These are phyloP conservation scores for Raphanus raphanistrum DNA, from an alignment of 345 rosid species.

Conservation along the genomic window DNA sequence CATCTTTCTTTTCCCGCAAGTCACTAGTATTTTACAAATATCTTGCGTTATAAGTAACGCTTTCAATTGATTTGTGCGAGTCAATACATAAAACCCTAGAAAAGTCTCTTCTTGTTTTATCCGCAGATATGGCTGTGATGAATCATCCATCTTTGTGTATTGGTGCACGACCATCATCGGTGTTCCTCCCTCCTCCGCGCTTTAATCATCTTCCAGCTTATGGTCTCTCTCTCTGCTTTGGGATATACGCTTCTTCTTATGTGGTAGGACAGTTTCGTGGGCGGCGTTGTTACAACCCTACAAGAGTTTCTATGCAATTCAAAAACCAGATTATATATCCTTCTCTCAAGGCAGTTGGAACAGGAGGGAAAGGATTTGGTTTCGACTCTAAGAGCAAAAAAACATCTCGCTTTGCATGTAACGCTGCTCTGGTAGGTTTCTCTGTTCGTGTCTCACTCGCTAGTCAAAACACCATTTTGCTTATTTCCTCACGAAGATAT, in stretches of 20 bases:
- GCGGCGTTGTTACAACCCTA: not conserved
- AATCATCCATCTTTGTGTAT: conserved; percentile 13
- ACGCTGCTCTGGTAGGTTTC: conserved; percentile 46
- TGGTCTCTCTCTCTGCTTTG: conserved; percentile 8
- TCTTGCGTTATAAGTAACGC: conserved; percentile 33
- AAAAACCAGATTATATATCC: conserved; percentile 11
- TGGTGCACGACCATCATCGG: conserved; percentile 6
- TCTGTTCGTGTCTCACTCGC: not conserved
- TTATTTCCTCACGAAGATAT: not conserved
- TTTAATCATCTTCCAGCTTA: not conserved
- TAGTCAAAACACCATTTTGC: not conserved
- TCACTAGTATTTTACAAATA: not conserved
- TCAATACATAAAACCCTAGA: conserved; percentile 33
- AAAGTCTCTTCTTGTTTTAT: not conserved
- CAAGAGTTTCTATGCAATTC: conserved; percentile 23
- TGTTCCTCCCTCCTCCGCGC: conserved; percentile 29
- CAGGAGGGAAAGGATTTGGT: conserved; percentile 15
- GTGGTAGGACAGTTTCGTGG: conserved; percentile 19
- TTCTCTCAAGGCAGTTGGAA: conserved; percentile 25
- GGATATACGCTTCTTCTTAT: not conserved
- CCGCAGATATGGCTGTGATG: conserved; percentile 31
- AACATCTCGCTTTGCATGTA: conserved; percentile 39
- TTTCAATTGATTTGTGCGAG: conserved; percentile 14
- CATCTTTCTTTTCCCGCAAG: not conserved
- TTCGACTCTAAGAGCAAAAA: conserved; percentile 18